phyloP scores from a whole-genome alignment of 257 asterid species.

The Sherardia arvensis region DNA sequence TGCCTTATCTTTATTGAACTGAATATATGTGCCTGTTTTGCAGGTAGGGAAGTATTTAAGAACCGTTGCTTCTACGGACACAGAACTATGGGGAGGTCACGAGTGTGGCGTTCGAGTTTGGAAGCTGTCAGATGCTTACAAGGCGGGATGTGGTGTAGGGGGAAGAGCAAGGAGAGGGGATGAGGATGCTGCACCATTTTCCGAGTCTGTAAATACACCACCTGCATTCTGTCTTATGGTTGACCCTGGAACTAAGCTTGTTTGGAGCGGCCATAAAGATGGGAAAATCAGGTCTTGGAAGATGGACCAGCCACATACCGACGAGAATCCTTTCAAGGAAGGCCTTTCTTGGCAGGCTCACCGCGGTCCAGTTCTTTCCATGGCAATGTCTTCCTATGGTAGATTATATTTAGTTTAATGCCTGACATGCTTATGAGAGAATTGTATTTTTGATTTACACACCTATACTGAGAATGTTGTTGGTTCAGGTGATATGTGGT shows the following conservation, averaged over 20 bases:
- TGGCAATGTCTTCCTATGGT: slow-evolving; percentile 80
- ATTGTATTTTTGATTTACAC: not conserved
- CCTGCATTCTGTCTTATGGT: slow-evolving; percentile 62
- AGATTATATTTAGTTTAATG: not conserved
- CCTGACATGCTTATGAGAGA: not conserved
- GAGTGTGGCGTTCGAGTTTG: slow-evolving; percentile 92
- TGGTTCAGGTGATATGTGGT: slow-evolving; percentile 82
- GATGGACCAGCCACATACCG: slow-evolving; percentile 58
- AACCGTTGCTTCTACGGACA: slow-evolving; percentile 66
- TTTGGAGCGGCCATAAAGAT: slow-evolving; percentile 96
- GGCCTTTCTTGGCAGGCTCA: slow-evolving; percentile 94
- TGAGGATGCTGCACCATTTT: slow-evolving; percentile 88
- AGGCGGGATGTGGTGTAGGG: slow-evolving; percentile 57
- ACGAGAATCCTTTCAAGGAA: slow-evolving; percentile 54
- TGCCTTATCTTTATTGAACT: not conserved
- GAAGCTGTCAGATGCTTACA: slow-evolving; percentile 64
- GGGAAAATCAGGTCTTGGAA: slow-evolving; percentile 88
- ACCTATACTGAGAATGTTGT: slow-evolving; percentile 5
- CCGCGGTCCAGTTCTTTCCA: slow-evolving; percentile 64
- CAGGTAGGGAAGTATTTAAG: slow-evolving; percentile 79
- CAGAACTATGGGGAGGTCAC: slow-evolving; percentile 90
- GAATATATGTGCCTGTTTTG: slow-evolving; percentile 2
- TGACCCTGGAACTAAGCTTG: slow-evolving; percentile 67
- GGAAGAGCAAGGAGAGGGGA: slow-evolving; percentile 80
- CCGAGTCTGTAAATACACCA: slow-evolving; percentile 56